phyloP scores from a whole-genome alignment of 441 rosid species.

The Pelargonium fulgidum region DNA sequence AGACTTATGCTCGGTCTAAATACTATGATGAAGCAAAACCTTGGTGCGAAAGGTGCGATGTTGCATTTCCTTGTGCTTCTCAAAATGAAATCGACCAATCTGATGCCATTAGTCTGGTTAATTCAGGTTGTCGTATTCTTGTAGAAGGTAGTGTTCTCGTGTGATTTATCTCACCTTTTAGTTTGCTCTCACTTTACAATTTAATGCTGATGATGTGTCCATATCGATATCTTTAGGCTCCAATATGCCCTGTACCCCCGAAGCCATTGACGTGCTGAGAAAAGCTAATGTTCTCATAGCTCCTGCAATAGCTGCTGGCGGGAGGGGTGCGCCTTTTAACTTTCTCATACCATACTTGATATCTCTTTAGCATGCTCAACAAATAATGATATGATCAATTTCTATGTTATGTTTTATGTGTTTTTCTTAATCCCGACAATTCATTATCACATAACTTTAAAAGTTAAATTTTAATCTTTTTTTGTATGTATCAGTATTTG shows the following conservation, averaged over 20 bases:
- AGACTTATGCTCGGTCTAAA: conserved; percentile 91
- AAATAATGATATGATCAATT: background rate
- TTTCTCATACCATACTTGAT: background rate
- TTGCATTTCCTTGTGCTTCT: conserved; percentile 90
- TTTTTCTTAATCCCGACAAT: background rate
- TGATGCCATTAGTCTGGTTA: conserved; percentile 86
- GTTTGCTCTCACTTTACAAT: conserved; percentile 7
- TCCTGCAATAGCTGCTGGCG: conserved; percentile 98
- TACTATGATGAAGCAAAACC: conserved; percentile 96
- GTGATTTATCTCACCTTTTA: conserved; percentile 15
- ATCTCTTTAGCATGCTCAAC: background rate
- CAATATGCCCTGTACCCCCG: conserved; percentile 95
- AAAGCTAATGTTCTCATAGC: conserved; percentile 85
- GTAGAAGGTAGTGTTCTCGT: conserved; percentile 66
- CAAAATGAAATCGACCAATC: conserved; percentile 93
- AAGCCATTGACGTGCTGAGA: conserved; percentile 81
- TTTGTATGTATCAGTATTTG: no score
- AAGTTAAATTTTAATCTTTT: no score
- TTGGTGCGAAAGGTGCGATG: conserved; percentile 91
- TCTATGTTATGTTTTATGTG: background rate
- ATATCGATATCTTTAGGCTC: conserved; percentile 47
- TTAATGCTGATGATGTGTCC: background rate
- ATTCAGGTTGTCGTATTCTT: conserved; percentile 76
- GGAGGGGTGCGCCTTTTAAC: conserved; percentile 66
- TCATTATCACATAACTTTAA: background rate